Evolutionary conservation across 176 grass and related monocot species (phyloP).

Genomic region (Cocos nucifera): DNA sequence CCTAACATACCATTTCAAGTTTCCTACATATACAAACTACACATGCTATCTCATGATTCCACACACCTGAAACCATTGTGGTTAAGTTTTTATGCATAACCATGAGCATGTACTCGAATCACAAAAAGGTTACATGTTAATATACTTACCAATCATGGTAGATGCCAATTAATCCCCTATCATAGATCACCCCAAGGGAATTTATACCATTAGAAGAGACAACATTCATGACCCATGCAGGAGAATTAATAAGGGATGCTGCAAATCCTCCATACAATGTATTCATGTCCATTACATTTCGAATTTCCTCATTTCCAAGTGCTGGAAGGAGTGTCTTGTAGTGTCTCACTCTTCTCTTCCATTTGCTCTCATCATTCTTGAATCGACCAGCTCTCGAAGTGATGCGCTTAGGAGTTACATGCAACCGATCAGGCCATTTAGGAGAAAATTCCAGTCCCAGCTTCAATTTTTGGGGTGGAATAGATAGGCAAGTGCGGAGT

Average conservation of each 20-base stretch:
- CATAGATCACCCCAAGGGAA: slow-evolving; percentile 72
- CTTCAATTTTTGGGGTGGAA: slow-evolving; percentile 43
- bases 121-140: no score
- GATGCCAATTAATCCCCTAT: slow-evolving; percentile 78
- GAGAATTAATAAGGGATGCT: slow-evolving; percentile 50
- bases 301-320: slow-evolving; percentile 55
- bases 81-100: no score
- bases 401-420: slow-evolving; percentile 44
- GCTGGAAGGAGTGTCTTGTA: slow-evolving; percentile 58
- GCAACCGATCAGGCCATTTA: slow-evolving; percentile 76
- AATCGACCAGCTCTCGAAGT: slow-evolving; percentile 35
- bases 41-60: no score
- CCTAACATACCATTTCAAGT: no score
- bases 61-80: no score
- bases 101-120: no score
- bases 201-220: slow-evolving; percentile 67
- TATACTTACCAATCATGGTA: slow-evolving; percentile 72
- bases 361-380: slow-evolving; percentile 65
- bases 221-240: slow-evolving; percentile 94
- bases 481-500: slow-evolving; percentile 62
- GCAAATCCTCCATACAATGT: slow-evolving; percentile 69
- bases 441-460: slow-evolving; percentile 30
- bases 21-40: no score
- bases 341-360: slow-evolving; percentile 59
- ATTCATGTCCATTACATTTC: slow-evolving; percentile 96